Base-by-base conservation (phyloP, 805 yeast genomes). In the Ogataea siamensis region DNA sequence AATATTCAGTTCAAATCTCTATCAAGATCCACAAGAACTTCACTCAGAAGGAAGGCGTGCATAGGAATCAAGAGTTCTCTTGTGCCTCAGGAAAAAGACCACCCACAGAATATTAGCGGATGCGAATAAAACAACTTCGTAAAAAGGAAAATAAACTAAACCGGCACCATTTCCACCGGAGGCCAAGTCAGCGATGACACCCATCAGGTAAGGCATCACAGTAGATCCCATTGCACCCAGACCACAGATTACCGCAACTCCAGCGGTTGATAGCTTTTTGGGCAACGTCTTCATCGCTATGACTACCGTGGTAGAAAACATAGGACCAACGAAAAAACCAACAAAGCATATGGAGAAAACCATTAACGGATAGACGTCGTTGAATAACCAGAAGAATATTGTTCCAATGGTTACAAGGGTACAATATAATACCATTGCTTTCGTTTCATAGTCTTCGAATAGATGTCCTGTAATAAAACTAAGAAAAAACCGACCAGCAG, bases 211-310 rank as follows among this genome's bases (percentile, higher is more conserved):
- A 1, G 94, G 93, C 5, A 85, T 45, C 0, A 76, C 69, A 0
- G 94, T 91, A n/a, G 83, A 84, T 1, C 95, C 95, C 11, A 81
- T 76, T 3, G 93, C 89, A 5, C 94, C 95, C 43, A 85, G 55
- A 0, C 93, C 88, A 39, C 88, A 79, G 14, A 83, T 76, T 37
- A 83, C 67, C 0, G 95, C 89, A 7, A 87, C 71, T 1, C 87
- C 89, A 12, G 76, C 61, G 7, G 83, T 74, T 37, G 83, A 83
- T 36, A 73, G 62, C 27, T 67, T 69, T 18, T 63, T 59, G 0
- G 95, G 95, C 28, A 87, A 57, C 2, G 78, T 63, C 38, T 78
- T 76, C 31, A 83, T 59, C 1, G 87, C 70, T 7, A 81, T 73
- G 10, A 83, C 74, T 34, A 83, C 77, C 0, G 84, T 75, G 5